Conservation (phyloP, 495 filamentous ascomycete species). For the Cercophora sp. region DNA sequence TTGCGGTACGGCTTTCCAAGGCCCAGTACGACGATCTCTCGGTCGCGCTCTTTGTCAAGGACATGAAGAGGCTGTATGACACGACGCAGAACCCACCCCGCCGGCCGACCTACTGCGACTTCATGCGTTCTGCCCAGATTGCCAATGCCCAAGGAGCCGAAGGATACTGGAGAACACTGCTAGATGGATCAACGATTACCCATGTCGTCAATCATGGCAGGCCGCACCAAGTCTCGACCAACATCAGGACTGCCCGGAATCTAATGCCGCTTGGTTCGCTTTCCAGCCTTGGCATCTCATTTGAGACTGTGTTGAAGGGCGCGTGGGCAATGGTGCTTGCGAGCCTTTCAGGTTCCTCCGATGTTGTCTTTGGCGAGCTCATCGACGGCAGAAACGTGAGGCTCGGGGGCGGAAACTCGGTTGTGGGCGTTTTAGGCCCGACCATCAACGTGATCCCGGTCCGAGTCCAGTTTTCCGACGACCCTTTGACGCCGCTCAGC, state of each 20-base stretch:
- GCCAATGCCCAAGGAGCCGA: conserved; percentile 32
- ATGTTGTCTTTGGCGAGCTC: conserved; percentile 48
- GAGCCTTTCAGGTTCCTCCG: conserved; percentile 38
- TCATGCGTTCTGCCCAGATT: conserved; percentile 32
- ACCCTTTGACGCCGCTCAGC: conserved; percentile 34
- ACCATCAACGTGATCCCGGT: conserved; percentile 42
- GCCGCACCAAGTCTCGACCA: conserved; percentile 32
- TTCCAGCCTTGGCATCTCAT: conserved; percentile 27
- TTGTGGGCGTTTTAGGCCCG: conserved; percentile 42
- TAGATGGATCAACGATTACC: conserved; percentile 40
- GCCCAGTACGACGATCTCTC: conserved; percentile 46
- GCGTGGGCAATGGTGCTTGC: conserved; percentile 48
- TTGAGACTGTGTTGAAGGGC: conserved; percentile 43
- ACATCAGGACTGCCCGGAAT: conserved; percentile 33
- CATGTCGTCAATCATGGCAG: conserved; percentile 38
- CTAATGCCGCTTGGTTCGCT: conserved; percentile 35
- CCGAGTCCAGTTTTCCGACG: conserved; percentile 40
- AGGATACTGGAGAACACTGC: conserved; percentile 40
- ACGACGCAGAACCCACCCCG: conserved; percentile 27
- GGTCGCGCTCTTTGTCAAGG: conserved; percentile 37
- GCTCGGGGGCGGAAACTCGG: conserved; percentile 30
- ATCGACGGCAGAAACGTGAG: conserved; percentile 45
- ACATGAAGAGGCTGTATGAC: conserved; percentile 41
- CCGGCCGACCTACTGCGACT: conserved; percentile 42
- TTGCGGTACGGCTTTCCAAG: conserved; percentile 41